Percentiles rank a stretch among this genome's conserved stretches.
phyloP scores from a whole-genome alignment of 495 filamentous ascomycete genomes.

The Glutinoglossum americanum region DNA sequence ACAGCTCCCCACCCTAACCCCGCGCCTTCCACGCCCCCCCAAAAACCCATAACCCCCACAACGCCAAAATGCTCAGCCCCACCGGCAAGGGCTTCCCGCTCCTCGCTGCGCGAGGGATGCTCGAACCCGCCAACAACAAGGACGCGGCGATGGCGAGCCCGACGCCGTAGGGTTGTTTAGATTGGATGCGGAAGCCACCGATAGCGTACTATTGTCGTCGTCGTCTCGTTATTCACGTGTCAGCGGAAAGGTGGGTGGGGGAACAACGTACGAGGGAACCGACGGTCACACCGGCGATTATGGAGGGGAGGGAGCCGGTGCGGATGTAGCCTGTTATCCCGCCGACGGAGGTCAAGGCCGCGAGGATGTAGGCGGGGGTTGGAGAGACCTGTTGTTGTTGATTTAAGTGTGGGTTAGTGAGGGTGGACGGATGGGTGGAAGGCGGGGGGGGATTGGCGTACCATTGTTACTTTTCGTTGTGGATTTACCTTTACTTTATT shows the following conservation, averaged over 20 bases:
- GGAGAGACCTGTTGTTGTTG: neutral
- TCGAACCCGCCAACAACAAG: conserved; percentile 54
- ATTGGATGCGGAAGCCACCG: conserved; percentile 47
- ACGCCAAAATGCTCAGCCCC: conserved; percentile 41
- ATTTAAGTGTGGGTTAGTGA: neutral
- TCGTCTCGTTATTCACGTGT: no score
- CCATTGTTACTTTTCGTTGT: neutral
- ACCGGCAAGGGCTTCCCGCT: conserved; percentile 52
- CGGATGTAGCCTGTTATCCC: conserved; percentile 67
- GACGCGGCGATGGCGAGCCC: conserved; percentile 64
- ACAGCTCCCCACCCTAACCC: neutral
- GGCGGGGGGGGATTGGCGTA: no score
- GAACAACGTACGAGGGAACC: conserved; percentile 28
- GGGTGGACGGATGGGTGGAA: neutral
- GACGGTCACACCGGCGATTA: conserved; percentile 63
- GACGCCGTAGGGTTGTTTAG: conserved; percentile 43
- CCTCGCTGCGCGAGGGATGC: conserved; percentile 65
- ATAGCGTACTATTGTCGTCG: conserved; percentile 45
- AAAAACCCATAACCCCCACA: conserved; percentile 36
- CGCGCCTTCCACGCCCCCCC: conserved; percentile 26
- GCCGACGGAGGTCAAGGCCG: conserved; percentile 62
- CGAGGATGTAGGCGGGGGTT: conserved; percentile 48
- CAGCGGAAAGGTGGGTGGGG: no score
- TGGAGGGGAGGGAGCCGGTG: conserved; percentile 67
- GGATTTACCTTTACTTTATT: no score